Conservation (phyloP, 2,329 filamentous ascomycete species). For the Knufia petricola region DNA sequence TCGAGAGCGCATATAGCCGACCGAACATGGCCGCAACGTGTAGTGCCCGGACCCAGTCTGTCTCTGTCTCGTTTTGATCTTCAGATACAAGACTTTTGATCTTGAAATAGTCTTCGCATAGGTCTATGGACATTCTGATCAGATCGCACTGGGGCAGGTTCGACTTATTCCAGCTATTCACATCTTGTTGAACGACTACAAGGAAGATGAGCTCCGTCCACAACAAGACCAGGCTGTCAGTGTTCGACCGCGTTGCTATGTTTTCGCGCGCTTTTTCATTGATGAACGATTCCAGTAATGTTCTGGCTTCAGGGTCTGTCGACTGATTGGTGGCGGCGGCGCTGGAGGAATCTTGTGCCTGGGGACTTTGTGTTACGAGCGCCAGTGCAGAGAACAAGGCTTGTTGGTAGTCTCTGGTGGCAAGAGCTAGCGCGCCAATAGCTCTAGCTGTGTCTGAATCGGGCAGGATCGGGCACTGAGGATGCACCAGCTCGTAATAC, state of each 20-base stretch:
- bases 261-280: neutral
- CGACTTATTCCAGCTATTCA: constrained; percentile 8
- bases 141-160: constrained; percentile 6
- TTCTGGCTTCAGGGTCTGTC: constrained; percentile 6
- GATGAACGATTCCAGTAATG: constrained; percentile 11
- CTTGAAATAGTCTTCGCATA: constrained; percentile 8
- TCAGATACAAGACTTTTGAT: neutral
- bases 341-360: neutral
- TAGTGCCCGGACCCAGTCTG: constrained; percentile 9
- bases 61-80: neutral
- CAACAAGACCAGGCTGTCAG: constrained; percentile 13
- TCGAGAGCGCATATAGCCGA: neutral
- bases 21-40: constrained; percentile 10
- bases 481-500: constrained; percentile 19
- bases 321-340: constrained; percentile 2
- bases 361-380: neutral
- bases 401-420: constrained; percentile 2
- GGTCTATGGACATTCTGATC: constrained; percentile 5
- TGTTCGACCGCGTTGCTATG: constrained; percentile 3
- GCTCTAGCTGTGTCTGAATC: constrained; percentile 5
- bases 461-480: constrained; percentile 18
- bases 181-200: constrained; percentile 14
- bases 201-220: constrained; percentile 15
- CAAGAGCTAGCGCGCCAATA: neutral
- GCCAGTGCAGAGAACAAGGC: constrained; percentile 1